phyloP scores from a whole-genome alignment of 768 basidiomycete genomes.

The Gloeostereum incarnatum region DNA sequence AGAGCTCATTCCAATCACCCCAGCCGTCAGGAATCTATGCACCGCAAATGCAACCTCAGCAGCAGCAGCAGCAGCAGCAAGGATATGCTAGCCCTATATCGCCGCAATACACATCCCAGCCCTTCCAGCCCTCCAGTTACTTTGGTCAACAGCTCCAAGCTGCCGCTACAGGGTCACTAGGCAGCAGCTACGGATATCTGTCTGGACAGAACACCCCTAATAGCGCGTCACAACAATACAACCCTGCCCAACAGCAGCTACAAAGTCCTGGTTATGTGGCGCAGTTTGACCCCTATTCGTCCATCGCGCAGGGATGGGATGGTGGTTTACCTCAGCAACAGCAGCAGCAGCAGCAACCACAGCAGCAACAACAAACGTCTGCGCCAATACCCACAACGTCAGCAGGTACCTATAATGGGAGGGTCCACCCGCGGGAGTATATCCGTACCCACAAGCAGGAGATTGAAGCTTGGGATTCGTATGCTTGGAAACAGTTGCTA shows the following conservation, averaged over 20 bases:
- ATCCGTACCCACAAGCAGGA: constrained; percentile 57
- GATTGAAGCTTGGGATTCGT: constrained; percentile 63
- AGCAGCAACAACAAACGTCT: constrained; percentile 12
- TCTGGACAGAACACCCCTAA: constrained; percentile 16
- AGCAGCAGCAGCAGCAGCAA: constrained; percentile 26
- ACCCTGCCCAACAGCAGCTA: constrained; percentile 38
- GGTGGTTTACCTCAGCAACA: no score
- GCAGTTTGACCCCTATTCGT: constrained; percentile 45
- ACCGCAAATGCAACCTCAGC: constrained; percentile 23
- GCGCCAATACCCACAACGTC: not conserved
- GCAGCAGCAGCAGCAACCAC: constrained; percentile 12
- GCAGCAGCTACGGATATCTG: constrained; percentile 16
- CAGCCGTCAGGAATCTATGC: constrained; percentile 16
- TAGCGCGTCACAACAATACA: no score
- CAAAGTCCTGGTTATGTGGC: constrained; percentile 36
- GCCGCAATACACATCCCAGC: not conserved
- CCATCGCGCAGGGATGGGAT: constrained; percentile 34
- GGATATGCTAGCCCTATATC: constrained; percentile 14
- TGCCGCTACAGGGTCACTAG: constrained; percentile 13
- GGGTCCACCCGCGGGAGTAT: constrained; percentile 59
- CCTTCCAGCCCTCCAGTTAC: constrained; percentile 41
- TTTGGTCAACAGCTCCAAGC: constrained; percentile 48
- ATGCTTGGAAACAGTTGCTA: constrained; percentile 66
- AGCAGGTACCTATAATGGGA: constrained; percentile 19
- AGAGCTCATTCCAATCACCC: constrained; percentile 19